phyloP scores from a whole-genome alignment of 768 basidiomycete species.

The Hortiboletus campestris region DNA sequence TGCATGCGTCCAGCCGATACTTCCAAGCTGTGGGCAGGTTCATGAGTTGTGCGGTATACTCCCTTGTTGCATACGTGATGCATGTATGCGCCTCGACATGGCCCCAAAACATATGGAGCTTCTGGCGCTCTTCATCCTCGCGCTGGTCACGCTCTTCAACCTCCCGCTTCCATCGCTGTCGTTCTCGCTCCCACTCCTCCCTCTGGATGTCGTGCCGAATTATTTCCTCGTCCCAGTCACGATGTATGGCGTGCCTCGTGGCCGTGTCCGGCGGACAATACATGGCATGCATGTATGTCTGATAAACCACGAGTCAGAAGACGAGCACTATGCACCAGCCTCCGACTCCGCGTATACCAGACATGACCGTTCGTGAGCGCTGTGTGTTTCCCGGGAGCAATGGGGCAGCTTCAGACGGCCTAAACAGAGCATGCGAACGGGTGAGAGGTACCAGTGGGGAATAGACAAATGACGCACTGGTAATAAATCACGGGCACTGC shows the following conservation, averaged over 20 bases:
- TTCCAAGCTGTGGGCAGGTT: slow-evolving; percentile 26
- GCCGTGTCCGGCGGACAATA: slow-evolving; percentile 6
- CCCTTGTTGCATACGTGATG: slow-evolving; percentile 27
- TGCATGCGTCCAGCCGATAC: slow-evolving; percentile 23
- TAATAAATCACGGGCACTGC: neutral
- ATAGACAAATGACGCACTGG: neutral
- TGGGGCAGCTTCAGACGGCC: neutral
- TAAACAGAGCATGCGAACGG: neutral
- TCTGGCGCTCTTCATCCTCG: slow-evolving; percentile 27
- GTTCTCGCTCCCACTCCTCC: neutral
- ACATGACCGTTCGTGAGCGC: neutral
- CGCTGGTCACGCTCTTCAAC: slow-evolving; percentile 12
- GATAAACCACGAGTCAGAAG: neutral
- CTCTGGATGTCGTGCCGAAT: neutral
- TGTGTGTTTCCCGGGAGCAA: neutral
- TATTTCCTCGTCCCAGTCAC: slow-evolving; percentile 5
- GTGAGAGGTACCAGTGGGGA: neutral
- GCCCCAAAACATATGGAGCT: slow-evolving; percentile 23
- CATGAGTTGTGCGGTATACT: slow-evolving; percentile 29
- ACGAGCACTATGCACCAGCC: neutral
- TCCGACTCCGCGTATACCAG: neutral
- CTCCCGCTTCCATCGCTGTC: slow-evolving; percentile 14
- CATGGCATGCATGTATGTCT: neutral
- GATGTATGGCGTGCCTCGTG: slow-evolving; percentile 4
- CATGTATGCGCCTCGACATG: slow-evolving; percentile 20